These are phyloP conservation scores for Aeschynomene evenia DNA, from an alignment of 306 rosid genomes.

Conservation along the genomic window DNA sequence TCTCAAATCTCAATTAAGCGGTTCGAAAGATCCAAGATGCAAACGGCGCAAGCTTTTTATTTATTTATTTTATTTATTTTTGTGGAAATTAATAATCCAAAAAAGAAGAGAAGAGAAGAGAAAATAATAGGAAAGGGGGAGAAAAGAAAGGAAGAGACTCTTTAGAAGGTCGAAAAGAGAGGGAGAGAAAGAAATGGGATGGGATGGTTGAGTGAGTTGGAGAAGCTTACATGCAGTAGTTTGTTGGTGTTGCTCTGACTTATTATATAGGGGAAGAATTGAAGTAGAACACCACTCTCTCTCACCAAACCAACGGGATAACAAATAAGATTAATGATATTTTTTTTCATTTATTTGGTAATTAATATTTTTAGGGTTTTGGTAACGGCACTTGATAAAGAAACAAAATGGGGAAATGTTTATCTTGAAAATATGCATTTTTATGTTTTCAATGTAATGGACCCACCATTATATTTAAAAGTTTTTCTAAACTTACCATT, in stretches of 20 bases:
- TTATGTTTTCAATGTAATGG: too few species aligned
- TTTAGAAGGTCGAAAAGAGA: background rate
- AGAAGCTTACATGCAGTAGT: conserved; percentile 15
- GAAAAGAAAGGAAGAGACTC: background rate
- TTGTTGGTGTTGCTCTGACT: background rate
- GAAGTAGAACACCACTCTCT: background rate
- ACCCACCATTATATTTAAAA: too few species aligned
- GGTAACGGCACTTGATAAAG: too few species aligned
- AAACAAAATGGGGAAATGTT: too few species aligned
- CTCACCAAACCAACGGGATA: background rate
- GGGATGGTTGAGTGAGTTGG: background rate
- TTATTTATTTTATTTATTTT: too few species aligned
- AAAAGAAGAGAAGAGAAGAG: background rate
- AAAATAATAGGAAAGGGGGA: background rate
- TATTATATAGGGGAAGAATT: background rate
- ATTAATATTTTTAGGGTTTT: too few species aligned
- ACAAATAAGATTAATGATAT: too few species aligned
- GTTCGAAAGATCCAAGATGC: conserved; percentile 10
- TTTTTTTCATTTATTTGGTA: too few species aligned
- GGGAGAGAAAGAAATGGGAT: background rate
- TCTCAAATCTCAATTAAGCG: background rate
- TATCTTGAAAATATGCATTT: too few species aligned
- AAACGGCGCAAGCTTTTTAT: background rate
- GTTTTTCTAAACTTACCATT: too few species aligned
- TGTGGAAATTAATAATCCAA: too few species aligned